Base-by-base conservation (phyloP, 352 stramenopile species). In the Pythium biforme region DNA sequence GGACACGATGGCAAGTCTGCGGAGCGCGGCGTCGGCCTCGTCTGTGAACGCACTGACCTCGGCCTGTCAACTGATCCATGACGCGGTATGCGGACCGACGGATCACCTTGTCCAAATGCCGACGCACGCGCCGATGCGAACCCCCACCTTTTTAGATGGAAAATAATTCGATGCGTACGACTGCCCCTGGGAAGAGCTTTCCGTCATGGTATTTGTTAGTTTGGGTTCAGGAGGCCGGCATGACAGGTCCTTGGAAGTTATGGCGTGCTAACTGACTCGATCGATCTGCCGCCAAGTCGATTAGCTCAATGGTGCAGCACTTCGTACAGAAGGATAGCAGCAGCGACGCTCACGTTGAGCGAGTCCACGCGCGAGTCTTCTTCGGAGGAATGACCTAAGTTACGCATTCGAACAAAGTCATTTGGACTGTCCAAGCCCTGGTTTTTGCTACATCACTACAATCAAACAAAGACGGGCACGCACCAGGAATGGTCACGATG, bases 291-390 rank as follows among this genome's bases (percentile, higher is more conserved):
- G 2, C 15, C 8, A 40, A 40, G 8, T 14, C 34, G 1, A 39
- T 53, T 15, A 2, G 26, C 41, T 59, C 85, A 89, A 58, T 84
- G 78, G 29, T 88, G 79, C n/a, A 92, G 69, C 15, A 89, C 72
- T 59, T 92, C 78, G 53, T 94, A 92, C 31, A 94, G 70, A 29
- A 94, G 72, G 52, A 94, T 86, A 11, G 79, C 85, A 2, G 85
- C 75, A 0, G 85, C 85, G 12, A 91, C 85, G 25, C 81, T 92
- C 25, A 94, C 81, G 62, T 94, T 94, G 20, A 94, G 77, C 15
- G 85, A 94, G 68, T 94, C 82, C 6, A 94, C 85, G 29, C 63
- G 72, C 10, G 84, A 87, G 47, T 88, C 74, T 68, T 77, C 69
- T 23, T 91, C 79, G 10, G 73, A 70, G n/a, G 70, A 72, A 54